Evolutionary conservation across 1,284 basidiomycete species (phyloP).

Genomic region (Trametes polyzona): DNA sequence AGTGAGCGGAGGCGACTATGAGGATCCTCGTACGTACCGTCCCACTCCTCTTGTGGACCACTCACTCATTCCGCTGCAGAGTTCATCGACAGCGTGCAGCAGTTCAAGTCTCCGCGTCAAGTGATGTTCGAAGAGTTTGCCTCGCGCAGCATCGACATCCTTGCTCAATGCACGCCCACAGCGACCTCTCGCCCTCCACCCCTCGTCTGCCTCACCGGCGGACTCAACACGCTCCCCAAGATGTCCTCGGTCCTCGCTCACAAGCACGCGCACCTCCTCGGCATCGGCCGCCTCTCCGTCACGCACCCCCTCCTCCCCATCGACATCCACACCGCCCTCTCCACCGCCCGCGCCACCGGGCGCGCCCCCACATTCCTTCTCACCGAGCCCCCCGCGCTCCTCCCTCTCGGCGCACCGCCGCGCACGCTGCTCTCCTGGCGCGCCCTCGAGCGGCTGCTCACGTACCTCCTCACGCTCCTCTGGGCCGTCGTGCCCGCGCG

Average conservation of each 20-base stretch:
- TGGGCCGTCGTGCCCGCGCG: conserved; percentile 25
- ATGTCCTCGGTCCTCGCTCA: conserved; percentile 57
- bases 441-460: conserved; percentile 17
- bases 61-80: conserved; percentile 17
- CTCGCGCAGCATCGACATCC: conserved; percentile 48
- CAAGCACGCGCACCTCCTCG: conserved; percentile 72
- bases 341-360: neutral
- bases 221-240: conserved; percentile 65
- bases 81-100: conserved; percentile 31
- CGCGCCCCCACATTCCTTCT: conserved; percentile 1
- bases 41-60: neutral
- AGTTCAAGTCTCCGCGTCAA: conserved; percentile 47
- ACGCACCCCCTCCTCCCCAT: conserved; percentile 60
- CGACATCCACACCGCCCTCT: conserved; percentile 12
- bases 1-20: conserved; percentile 88
- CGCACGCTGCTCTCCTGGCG: conserved; percentile 10
- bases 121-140: conserved; percentile 69
- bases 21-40: conserved; percentile 68
- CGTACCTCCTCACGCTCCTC: conserved; percentile 6
- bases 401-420: conserved; percentile 12
- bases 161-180: conserved; percentile 38
- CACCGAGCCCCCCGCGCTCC: conserved; percentile 5
- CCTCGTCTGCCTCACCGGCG: conserved; percentile 81
- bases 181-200: conserved; percentile 41
- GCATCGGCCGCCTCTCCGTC: conserved; percentile 74